A percentile compares a stretch with the other conserved stretches of the same genome.
phyloP scores from a whole-genome alignment of 2,329 filamentous ascomycete genomes.

The Fusarium mundagurra region DNA sequence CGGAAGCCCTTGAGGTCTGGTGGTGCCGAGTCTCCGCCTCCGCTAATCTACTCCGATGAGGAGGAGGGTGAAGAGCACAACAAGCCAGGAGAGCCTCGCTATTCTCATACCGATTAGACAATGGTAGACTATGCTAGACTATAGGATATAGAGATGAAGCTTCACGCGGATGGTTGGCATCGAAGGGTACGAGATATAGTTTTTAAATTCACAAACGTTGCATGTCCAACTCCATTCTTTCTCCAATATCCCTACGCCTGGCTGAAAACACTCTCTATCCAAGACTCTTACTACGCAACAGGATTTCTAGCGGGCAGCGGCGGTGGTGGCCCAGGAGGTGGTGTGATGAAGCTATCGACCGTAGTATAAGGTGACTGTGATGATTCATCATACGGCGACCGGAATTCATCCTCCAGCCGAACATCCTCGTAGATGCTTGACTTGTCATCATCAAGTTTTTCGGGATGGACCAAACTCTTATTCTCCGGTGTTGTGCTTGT shows the following conservation, averaged over 20 bases:
- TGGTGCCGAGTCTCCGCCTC: background rate
- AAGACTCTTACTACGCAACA: background rate
- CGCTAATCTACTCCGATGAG: background rate
- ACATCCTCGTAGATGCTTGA: constrained; percentile 31
- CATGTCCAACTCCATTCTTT: background rate
- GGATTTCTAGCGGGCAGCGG: constrained; percentile 18
- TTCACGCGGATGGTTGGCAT: background rate
- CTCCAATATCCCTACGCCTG: background rate
- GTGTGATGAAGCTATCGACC: constrained; percentile 1
- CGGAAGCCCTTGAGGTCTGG: background rate
- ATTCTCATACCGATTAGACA: background rate
- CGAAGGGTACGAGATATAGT: background rate
- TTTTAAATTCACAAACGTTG: background rate
- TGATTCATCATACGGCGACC: background rate
- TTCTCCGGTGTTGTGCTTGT: background rate
- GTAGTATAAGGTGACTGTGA: background rate
- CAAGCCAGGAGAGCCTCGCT: background rate
- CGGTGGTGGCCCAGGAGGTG: constrained; percentile 12
- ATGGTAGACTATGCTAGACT: background rate
- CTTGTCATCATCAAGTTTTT: background rate
- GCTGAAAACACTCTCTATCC: background rate
- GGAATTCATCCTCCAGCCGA: background rate
- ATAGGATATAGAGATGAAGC: background rate
- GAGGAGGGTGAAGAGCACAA: background rate
- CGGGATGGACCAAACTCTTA: background rate